Evolutionary conservation across 768 basidiomycete genomes (phyloP).

Genomic region (Mycena floridula): DNA sequence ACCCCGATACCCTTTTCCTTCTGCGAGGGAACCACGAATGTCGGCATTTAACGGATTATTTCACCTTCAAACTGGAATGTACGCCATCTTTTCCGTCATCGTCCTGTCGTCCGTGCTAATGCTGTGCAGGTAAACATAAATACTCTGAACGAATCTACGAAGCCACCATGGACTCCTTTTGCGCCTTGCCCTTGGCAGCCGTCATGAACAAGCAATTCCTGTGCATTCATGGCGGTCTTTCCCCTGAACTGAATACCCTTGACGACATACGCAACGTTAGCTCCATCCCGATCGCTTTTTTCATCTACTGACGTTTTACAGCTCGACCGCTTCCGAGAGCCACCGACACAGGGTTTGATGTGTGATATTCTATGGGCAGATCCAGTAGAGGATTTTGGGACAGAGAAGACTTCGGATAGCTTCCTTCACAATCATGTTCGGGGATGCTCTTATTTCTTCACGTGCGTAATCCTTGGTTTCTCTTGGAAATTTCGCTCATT

Average conservation of each 20-base stretch:
- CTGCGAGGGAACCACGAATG: slow-evolving; percentile 99
- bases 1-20: slow-evolving; percentile 93
- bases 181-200: slow-evolving; percentile 89
- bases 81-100: slow-evolving; percentile 23
- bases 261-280: slow-evolving; percentile 88
- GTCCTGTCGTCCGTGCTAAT: slow-evolving; percentile 3
- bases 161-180: slow-evolving; percentile 97
- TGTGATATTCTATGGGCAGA: slow-evolving; percentile 99
- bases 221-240: slow-evolving; percentile 96
- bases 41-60: slow-evolving; percentile 96
- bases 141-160: slow-evolving; percentile 97
- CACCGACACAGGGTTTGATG: slow-evolving; percentile 96
- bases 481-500: slow-evolving; percentile 3
- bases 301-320: slow-evolving; percentile 23
- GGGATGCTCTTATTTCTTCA: slow-evolving; percentile 93
- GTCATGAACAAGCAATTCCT: slow-evolving; percentile 99
- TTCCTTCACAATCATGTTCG: slow-evolving; percentile 96
- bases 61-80: slow-evolving; percentile 99
- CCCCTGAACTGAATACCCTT: slow-evolving; percentile 90
- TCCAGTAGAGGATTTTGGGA: slow-evolving; percentile 95
- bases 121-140: slow-evolving; percentile 85
- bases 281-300: slow-evolving; percentile 7
- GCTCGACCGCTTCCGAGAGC: slow-evolving; percentile 98
- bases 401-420: slow-evolving; percentile 84
- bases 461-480: slow-evolving; percentile 22